A percentile compares a stretch with the other conserved stretches of the same genome.
phyloP scores from a whole-genome alignment of 2,329 filamentous ascomycete genomes.

The Annulohypoxylon truncatum region DNA sequence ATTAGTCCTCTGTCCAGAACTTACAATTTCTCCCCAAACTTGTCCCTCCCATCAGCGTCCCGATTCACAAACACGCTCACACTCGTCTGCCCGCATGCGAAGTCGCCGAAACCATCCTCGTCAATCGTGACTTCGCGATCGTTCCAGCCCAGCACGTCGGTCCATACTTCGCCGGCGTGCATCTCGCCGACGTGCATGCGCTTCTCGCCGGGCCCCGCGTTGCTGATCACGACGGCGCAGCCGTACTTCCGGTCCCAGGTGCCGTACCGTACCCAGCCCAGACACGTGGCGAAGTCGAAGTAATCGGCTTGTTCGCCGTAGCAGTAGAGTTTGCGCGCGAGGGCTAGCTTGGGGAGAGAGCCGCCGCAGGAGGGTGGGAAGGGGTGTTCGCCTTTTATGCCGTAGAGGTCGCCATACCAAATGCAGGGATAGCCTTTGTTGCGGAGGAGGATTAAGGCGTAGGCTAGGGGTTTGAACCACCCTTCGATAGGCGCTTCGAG shows the following conservation, averaged over 20 bases:
- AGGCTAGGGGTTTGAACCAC: not conserved
- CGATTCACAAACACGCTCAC: not conserved
- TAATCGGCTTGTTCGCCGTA: not conserved
- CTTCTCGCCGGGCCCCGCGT: not conserved
- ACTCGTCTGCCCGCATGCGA: not conserved
- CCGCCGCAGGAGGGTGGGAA: not conserved
- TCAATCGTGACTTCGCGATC: not conserved
- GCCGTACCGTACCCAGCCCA: not conserved
- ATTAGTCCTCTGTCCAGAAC: not conserved
- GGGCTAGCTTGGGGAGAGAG: not conserved
- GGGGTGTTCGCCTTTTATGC: not conserved
- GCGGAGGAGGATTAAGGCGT: not conserved
- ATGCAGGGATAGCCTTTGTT: not conserved
- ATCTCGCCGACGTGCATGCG: constrained; percentile 1
- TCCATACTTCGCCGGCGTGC: not conserved
- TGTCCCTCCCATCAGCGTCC: not conserved
- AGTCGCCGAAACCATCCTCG: not conserved
- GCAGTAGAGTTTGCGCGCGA: not conserved
- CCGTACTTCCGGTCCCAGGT: not conserved
- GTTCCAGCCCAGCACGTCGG: not conserved
- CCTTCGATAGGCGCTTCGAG: constrained; percentile 1
- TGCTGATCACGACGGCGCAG: not conserved
- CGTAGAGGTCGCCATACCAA: not conserved
- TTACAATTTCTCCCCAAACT: not conserved
- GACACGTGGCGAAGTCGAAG: not conserved